A percentile compares a stretch with the other conserved stretches of the same genome.
Conservation (phyloP, 106 monocot genomes). For the Acorus gramineus region DNA sequence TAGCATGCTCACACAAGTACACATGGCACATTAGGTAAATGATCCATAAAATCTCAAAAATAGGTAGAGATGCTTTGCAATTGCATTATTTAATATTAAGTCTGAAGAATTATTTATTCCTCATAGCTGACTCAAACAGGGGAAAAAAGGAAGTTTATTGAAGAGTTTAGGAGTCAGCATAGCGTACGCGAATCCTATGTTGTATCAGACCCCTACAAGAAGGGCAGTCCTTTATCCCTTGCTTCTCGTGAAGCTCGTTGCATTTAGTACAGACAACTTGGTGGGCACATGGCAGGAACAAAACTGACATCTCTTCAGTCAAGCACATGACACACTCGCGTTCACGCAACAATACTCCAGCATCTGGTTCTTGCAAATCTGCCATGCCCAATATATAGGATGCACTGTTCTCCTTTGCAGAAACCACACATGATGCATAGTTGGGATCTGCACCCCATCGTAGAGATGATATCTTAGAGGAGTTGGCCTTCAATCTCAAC, state of each 20-base stretch:
- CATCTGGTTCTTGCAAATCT: slow-evolving; percentile 5
- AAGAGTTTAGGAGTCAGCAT: slow-evolving; percentile 13
- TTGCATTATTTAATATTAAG: slow-evolving; percentile 19
- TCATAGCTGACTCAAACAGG: neutral
- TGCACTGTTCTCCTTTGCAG: slow-evolving; percentile 14
- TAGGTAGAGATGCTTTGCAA: no score
- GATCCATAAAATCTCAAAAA: no score
- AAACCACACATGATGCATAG: slow-evolving; percentile 20
- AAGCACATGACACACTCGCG: slow-evolving; percentile 70
- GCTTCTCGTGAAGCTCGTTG: slow-evolving; percentile 46
- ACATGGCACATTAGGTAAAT: no score
- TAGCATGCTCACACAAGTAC: no score
- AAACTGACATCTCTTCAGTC: slow-evolving; percentile 49
- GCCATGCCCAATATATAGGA: neutral
- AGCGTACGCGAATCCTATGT: slow-evolving; percentile 32
- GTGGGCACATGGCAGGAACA: slow-evolving; percentile 59
- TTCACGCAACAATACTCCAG: slow-evolving; percentile 37
- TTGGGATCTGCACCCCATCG: slow-evolving; percentile 27
- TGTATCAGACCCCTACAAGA: slow-evolving; percentile 50
- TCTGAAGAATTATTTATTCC: slow-evolving; percentile 6
- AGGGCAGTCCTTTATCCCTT: slow-evolving; percentile 55
- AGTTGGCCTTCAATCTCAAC: slow-evolving; percentile 20
- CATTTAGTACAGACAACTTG: slow-evolving; percentile 47
- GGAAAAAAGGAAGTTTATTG: slow-evolving; percentile 10
- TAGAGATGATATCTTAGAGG: slow-evolving; percentile 33